These are phyloP conservation scores for Russula vinacea DNA, from an alignment of 768 basidiomycete species.

Conservation along the genomic window DNA sequence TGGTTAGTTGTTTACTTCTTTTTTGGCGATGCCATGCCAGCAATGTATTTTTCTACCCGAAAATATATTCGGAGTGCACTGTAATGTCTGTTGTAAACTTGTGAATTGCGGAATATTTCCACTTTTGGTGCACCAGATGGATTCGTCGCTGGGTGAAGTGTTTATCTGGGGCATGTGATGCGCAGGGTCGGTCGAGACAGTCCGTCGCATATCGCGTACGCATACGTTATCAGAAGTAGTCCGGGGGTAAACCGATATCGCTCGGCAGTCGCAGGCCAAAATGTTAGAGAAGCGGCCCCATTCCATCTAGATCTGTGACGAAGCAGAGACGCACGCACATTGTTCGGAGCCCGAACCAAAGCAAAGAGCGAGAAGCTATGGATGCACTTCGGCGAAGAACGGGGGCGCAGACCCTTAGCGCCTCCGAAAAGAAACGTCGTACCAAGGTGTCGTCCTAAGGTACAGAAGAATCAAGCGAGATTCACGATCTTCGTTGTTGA, in stretches of 20 bases:
- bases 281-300: background rate
- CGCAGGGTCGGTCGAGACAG: constrained; percentile 9
- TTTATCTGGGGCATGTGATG: background rate
- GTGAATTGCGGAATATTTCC: too few relatives aligned
- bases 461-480: background rate
- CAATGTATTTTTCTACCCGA: background rate
- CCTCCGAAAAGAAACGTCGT: background rate
- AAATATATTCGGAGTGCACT: background rate
- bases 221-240: background rate
- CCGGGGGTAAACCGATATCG: background rate
- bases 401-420: background rate
- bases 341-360: too few relatives aligned
- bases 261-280: background rate
- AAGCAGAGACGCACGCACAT: too few relatives aligned
- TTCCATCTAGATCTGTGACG: background rate
- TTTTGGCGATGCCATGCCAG: background rate
- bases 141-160: constrained; percentile 9
- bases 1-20: too few relatives aligned
- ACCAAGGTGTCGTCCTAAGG: background rate
- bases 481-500: constrained; percentile 1
- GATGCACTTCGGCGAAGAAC: background rate
- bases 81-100: too few relatives aligned
- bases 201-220: constrained; percentile 4
- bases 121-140: constrained; percentile 4
- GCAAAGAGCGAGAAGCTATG: background rate